Base-by-base conservation (phyloP, 2,329 filamentous ascomycete species). In the Dactylellina leptospora region DNA sequence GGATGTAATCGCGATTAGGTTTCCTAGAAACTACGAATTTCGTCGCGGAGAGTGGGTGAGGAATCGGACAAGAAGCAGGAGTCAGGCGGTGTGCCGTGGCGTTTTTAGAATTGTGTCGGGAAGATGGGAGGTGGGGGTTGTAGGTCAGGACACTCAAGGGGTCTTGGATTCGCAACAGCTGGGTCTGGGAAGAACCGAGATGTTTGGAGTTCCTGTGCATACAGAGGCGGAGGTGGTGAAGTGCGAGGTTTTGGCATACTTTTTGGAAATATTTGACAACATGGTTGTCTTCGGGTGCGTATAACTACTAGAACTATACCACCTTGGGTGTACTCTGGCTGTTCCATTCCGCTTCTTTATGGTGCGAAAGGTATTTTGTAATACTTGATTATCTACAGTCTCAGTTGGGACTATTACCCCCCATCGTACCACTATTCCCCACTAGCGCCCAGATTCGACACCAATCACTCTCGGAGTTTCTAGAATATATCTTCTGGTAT, bases 181-280 rank as follows among this genome's bases (percentile, higher is more conserved):
- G 45, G 51, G 25, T 30, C 27, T 30, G 59, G 68, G 68, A 51
- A 47, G 30, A 20, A 36, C 68, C 53, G 53, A 20, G 59, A 64
- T 60, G 54, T 42, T 48, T 45, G 54, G 50, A 22, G 45, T 9
- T 20, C 10, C 4, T 22, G 53, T 64, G 33, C 27, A 64, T 59
- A 64, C 68, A 54, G 59, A 44, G 59, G 40, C 23, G 11, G 42
- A 28, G 45, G 4, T 72, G 68, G 68, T 25, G 59, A 59, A 72
- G 68, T 72, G 68, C 68, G 68, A 72, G 68, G 59, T 25, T 72
- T 72, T 72, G 68, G 68, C 53, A 45, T 27, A 72, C 59, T 64
- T 72, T 72, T 72, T 47, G 33, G 30, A 47, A 16, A 42, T 4
- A 13, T 55, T 23, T 72, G 68, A 60, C 68, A 72, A 64, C 61